Conservation (phyloP, 495 filamentous ascomycete genomes). For the Friedmanniomyces simplex region DNA sequence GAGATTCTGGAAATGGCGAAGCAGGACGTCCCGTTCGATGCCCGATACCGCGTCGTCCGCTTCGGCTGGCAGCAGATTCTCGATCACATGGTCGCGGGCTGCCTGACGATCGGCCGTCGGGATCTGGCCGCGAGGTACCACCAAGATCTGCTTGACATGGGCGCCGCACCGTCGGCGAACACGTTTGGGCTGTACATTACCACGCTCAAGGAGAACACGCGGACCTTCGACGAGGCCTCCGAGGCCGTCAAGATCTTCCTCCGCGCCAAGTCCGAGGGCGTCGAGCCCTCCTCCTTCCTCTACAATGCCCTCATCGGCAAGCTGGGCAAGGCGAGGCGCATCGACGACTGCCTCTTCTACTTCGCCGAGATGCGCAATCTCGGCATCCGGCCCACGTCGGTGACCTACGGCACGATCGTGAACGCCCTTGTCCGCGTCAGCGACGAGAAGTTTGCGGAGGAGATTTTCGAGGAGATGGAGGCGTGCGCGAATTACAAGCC, state of each 20-base stretch:
- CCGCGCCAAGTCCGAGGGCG: slow-evolving; percentile 83
- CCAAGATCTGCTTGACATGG: slow-evolving; percentile 77
- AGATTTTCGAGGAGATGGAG: slow-evolving; percentile 99
- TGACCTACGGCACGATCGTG: slow-evolving; percentile 96
- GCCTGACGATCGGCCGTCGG: slow-evolving; percentile 73
- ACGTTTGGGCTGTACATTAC: slow-evolving; percentile 98
- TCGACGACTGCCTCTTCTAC: slow-evolving; percentile 96
- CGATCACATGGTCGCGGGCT: slow-evolving; percentile 92
- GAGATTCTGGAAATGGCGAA: slow-evolving; percentile 83
- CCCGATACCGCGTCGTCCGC: slow-evolving; percentile 70
- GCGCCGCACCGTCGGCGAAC: slow-evolving; percentile 85
- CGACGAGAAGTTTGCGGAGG: slow-evolving; percentile 93
- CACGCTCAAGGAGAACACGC: slow-evolving; percentile 87
- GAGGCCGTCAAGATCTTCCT: slow-evolving; percentile 97
- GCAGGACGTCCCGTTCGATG: slow-evolving; percentile 70
- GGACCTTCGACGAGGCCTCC: slow-evolving; percentile 93
- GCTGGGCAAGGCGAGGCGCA: slow-evolving; percentile 91
- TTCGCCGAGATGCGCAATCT: slow-evolving; percentile 92
- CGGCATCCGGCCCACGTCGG: slow-evolving; percentile 88
- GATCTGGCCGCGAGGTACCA: slow-evolving; percentile 73
- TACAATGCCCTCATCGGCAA: slow-evolving; percentile 99
- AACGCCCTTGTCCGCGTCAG: slow-evolving; percentile 95
- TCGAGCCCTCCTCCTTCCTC: slow-evolving; percentile 89
- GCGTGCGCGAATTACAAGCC: slow-evolving; percentile 98
- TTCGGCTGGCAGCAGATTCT: slow-evolving; percentile 93